Evolutionary conservation across 2,329 filamentous ascomycete species (phyloP), one percentile per base, ranked within the genome.

Genomic region (Fusarium sp.): DNA sequence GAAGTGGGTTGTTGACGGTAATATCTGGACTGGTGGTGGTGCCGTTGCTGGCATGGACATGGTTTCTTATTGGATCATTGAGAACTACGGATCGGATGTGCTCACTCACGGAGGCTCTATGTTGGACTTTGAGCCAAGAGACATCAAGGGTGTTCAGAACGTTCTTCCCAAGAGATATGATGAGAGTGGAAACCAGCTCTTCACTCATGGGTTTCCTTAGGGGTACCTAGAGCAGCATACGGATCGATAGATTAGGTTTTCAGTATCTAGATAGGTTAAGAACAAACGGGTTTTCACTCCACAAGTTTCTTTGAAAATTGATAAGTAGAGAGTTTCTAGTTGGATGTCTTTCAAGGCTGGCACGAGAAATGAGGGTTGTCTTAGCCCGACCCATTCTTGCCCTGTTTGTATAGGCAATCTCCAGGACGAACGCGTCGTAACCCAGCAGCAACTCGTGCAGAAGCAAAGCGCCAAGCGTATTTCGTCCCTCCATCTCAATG

Each of bases 31-130:
- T 3, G 83, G 82, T 0, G 81, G 81, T 1, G 86, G 86, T 15
- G 84, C 86, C 0, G 76, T 84, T 17, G 85, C 86, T 6, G 86
- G 85, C 0, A 87, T 86, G 78, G 86, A 86, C 20, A 84, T 85
- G 80, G 71, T 84, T 64, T 76, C 83, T 10, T 78, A 84, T 37
- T 86, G 84, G 82, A 63, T 86, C 1, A 81, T 81, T 59, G 77
- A 82, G 57, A 80, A 74, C 2, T 83, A 76, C 71, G 82, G 82
- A 0, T 32, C 76, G 20, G 78, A 80, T 5, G 68, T 82, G 20
- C 72, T 82, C 30, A 72, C 40, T 0, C 15, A 66, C 6, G 75
- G 77, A 2, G 59, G 74, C 2, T 45, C 56, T 0, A n/a, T 72
- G 11, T 20, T 76, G 50, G 84, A 85, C 52, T 84, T 76, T 66